phyloP scores from a whole-genome alignment of 495 filamentous ascomycete genomes.

The Podospora pseudocomata region DNA sequence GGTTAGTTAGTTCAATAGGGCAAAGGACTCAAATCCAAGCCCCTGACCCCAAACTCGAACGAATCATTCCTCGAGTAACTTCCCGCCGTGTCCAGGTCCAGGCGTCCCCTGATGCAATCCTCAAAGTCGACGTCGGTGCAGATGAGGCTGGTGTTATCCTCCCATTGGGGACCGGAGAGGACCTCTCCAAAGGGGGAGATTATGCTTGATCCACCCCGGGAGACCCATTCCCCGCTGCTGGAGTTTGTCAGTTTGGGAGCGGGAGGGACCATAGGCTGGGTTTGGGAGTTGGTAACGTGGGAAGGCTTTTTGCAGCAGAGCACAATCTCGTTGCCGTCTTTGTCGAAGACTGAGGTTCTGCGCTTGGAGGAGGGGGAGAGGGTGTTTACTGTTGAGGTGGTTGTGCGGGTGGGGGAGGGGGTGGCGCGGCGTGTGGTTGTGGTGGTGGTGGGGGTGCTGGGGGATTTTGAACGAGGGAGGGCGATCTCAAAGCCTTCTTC shows the following conservation, averaged over 20 bases:
- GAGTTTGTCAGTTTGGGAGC: neutral
- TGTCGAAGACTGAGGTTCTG: constrained; percentile 39
- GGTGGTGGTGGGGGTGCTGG: neutral
- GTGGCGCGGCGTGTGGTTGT: constrained; percentile 7
- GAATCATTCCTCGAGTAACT: constrained; percentile 77
- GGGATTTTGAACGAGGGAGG: constrained; percentile 35
- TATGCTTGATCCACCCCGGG: constrained; percentile 77
- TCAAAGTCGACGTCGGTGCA: constrained; percentile 49
- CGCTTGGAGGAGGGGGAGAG: neutral
- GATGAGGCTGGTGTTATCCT: constrained; percentile 56
- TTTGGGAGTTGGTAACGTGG: neutral
- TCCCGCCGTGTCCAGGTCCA: constrained; percentile 69
- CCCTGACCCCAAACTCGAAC: constrained; percentile 73
- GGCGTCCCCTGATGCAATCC: constrained; percentile 50
- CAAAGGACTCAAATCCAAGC: constrained; percentile 67
- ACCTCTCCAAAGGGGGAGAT: constrained; percentile 74
- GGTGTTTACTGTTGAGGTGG: neutral
- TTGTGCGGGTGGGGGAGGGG: neutral
- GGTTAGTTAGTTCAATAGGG: constrained; percentile 41
- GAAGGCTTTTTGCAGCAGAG: constrained; percentile 22
- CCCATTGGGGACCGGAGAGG: constrained; percentile 78
- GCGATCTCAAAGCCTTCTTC: constrained; percentile 42
- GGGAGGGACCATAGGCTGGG: neutral
- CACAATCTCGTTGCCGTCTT: constrained; percentile 48
- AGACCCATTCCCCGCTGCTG: constrained; percentile 47